These are phyloP conservation scores for Apophysomyces trapeziformis DNA, from an alignment of 371 early-diverging fungal genomes.

Conservation along the genomic window DNA sequence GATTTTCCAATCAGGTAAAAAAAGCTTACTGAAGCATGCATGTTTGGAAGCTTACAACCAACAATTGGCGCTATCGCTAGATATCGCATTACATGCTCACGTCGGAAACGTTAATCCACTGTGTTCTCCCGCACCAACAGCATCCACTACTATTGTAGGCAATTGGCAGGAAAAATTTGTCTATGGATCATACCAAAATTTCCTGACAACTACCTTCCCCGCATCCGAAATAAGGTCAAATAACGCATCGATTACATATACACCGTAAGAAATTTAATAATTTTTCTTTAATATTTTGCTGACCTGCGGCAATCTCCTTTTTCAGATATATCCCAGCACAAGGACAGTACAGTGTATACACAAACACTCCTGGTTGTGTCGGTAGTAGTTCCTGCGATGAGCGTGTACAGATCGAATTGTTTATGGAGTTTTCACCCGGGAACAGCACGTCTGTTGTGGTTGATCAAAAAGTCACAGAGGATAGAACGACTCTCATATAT, in stretches of 20 bases:
- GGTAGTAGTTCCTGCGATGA: constrained; percentile 58
- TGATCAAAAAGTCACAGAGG: constrained; percentile 46
- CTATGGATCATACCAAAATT: constrained; percentile 47
- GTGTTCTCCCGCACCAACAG: constrained; percentile 21
- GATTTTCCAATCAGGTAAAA: constrained; percentile 64
- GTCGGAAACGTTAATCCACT: constrained; percentile 31
- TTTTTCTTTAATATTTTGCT: neutral
- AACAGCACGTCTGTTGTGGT: constrained; percentile 31
- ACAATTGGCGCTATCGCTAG: constrained; percentile 19
- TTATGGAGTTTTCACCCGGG: constrained; percentile 46
- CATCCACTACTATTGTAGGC: constrained; percentile 33
- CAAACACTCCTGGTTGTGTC: constrained; percentile 72
- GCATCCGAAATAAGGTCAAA: constrained; percentile 34
- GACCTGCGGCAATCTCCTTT: constrained; percentile 7
- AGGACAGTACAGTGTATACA: constrained; percentile 67
- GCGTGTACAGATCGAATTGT: constrained; percentile 54
- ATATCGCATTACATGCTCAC: constrained; percentile 53
- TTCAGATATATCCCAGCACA: constrained; percentile 58
- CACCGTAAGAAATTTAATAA: constrained; percentile 41
- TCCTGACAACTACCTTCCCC: constrained; percentile 40
- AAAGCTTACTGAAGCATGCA: neutral
- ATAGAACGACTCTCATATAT: constrained; percentile 52
- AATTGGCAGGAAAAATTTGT: constrained; percentile 39
- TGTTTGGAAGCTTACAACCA: neutral
- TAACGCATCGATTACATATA: constrained; percentile 52